Percentiles rank a stretch among this genome's conserved stretches.
Evolutionary conservation across 2,329 filamentous ascomycete species (phyloP).

Genomic region (Monilinia polystroma): DNA sequence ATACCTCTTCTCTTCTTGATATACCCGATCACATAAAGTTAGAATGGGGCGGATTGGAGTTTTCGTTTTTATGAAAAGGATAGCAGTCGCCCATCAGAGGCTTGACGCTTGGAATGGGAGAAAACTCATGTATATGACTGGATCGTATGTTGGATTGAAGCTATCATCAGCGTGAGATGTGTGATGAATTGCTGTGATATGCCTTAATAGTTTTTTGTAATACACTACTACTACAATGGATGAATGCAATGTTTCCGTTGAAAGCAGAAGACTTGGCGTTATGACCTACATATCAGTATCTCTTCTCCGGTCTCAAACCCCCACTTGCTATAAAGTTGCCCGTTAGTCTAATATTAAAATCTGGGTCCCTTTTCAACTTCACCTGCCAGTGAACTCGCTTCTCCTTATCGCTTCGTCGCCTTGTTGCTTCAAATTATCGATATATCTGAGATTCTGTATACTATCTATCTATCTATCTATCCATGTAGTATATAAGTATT

Average conservation of each 20-base stretch:
- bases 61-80: background rate
- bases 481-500: no score
- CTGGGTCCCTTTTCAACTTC: background rate
- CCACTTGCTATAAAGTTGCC: background rate
- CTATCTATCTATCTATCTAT: no score
- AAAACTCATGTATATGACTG: conserved; percentile 22
- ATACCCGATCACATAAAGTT: background rate
- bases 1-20: background rate
- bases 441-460: no score
- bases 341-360: background rate
- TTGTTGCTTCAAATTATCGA: no score
- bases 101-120: background rate
- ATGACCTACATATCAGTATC: no score
- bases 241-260: no score
- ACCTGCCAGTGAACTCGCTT: background rate
- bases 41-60: background rate
- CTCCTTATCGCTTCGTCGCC: no score
- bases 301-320: background rate
- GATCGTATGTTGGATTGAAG: conserved; percentile 22
- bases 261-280: background rate
- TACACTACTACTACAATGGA: background rate
- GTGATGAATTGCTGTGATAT: background rate
- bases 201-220: conserved; percentile 3
- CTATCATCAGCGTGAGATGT: background rate
- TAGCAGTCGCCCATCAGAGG: conserved; percentile 1